Conservation (phyloP, 1,284 basidiomycete species). For the Ganoderma lingzhi region DNA sequence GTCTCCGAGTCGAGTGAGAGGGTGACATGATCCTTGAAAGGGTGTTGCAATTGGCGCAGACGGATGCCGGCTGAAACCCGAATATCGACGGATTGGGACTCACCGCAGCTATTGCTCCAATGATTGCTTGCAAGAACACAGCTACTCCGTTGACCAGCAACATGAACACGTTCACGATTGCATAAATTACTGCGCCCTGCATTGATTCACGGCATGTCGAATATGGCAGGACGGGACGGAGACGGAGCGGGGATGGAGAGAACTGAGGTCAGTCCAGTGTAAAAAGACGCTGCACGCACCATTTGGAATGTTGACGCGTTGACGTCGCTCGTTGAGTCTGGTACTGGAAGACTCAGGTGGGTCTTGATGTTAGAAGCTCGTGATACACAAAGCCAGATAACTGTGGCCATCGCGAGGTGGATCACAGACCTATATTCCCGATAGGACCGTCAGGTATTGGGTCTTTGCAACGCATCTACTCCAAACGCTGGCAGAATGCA, state of each 20-base stretch:
- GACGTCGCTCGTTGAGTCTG: no score
- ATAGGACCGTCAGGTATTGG: no score
- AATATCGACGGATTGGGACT: not conserved
- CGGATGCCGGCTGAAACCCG: no score
- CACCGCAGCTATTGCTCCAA: not conserved
- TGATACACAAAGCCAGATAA: not conserved
- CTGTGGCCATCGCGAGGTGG: not conserved
- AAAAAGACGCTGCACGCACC: no score
- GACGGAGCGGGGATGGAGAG: not conserved
- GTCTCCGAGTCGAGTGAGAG: no score
- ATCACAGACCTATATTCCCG: not conserved
- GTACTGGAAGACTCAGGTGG: not conserved
- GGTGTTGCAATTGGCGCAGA: no score
- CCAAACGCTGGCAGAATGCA: no score
- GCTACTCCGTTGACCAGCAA: not conserved
- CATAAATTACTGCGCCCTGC: not conserved
- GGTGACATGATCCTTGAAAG: no score
- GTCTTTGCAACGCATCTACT: no score
- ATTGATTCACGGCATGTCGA: not conserved
- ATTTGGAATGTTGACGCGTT: no score
- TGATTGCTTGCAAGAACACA: not conserved
- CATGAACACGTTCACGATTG: not conserved
- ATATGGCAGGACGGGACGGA: not conserved
- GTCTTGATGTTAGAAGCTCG: not conserved
- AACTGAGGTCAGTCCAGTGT: no score